Base-by-base conservation (phyloP, 73 alveolate genomes). In the Paramecium sonneborni region DNA sequence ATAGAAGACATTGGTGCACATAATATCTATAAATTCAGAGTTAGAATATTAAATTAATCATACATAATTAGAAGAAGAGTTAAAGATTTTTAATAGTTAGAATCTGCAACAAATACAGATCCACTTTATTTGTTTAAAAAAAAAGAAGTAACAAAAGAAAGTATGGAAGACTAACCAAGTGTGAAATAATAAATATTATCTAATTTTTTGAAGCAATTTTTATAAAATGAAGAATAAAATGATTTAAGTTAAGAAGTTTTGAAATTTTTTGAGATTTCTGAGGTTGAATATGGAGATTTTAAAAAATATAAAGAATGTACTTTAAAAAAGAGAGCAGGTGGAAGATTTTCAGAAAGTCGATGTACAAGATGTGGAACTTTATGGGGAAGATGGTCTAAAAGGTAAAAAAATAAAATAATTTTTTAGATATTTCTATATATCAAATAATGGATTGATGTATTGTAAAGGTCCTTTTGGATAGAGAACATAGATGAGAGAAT, bases 361-460 rank as follows among this genome's bases (percentile, higher is more conserved):
- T 86, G 93, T 12, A 62, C 67, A 1, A 86, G 93, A 35, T 86
- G 93, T 68, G 93, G 93, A 30, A 76, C 85, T 7, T 68, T 86
- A 14, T 86, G 93, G 93, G 93, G 93, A 14, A 86, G n/a, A 86
- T 86, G 86, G 88, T 39, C 68, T 15, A 86, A 58, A 86, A 86
- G 93, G 72, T 86, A 86, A 20, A 48, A 10, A 37, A n/a, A n/a
- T n/a, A n/a, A n/a, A n/a, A n/a, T n/a, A n/a, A n/a, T n/a, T 30
- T 30, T n/a, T 34, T 52, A 86, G 93, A 67, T 86, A 86, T 39
- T 86, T 86, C 72, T 58, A 85, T 12, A 67, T 86, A 57, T 39
- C 93, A 5, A 52, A 70, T 67, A 67, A 86, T 38, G 86, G 93
- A 24, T 46, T 86, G 9, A 62, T 76, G 23, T 62, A 62, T n/a